phyloP scores from a whole-genome alignment of 768 basidiomycete genomes.

The Cyclocybe aegerita region DNA sequence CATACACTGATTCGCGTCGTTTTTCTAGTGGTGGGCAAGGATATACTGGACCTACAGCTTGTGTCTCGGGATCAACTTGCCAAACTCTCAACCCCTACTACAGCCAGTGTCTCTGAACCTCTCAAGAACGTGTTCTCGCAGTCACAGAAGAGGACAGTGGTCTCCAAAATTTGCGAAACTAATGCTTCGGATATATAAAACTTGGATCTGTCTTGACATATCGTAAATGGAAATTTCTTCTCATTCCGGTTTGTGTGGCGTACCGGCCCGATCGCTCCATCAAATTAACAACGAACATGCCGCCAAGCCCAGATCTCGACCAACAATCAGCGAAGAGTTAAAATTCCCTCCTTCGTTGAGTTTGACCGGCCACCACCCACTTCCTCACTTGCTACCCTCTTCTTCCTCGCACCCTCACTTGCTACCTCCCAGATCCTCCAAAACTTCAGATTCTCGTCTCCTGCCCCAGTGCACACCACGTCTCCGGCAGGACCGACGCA shows the following conservation, averaged over 20 bases:
- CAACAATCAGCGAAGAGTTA: slow-evolving; percentile 39
- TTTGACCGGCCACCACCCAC: slow-evolving; percentile 40
- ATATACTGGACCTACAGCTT: slow-evolving; percentile 30
- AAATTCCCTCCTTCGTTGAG: slow-evolving; percentile 48
- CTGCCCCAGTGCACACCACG: slow-evolving; percentile 87
- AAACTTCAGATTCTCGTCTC: slow-evolving; percentile 96
- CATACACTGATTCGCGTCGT: not conserved
- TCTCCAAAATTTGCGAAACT: too few relatives aligned
- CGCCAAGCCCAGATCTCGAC: not conserved
- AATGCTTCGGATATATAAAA: too few relatives aligned
- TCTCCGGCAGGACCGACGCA: slow-evolving; percentile 87
- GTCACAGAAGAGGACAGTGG: too few relatives aligned
- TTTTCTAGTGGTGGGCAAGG: slow-evolving; percentile 25
- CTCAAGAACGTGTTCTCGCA: not conserved
- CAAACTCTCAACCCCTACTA: slow-evolving; percentile 25
- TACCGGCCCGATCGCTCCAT: not conserved
- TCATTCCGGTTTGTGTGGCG: too few relatives aligned
- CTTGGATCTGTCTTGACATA: too few relatives aligned
- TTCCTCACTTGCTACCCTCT: slow-evolving; percentile 43
- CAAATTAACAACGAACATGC: not conserved
- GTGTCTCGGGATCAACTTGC: slow-evolving; percentile 28
- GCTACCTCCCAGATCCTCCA: slow-evolving; percentile 83
- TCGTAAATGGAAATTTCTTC: too few relatives aligned
- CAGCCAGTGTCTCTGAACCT: slow-evolving; percentile 30
- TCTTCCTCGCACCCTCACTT: slow-evolving; percentile 44